These are phyloP conservation scores for Biscogniauxia sp. DNA, from an alignment of 2,329 filamentous ascomycete species.

Conservation along the genomic window DNA sequence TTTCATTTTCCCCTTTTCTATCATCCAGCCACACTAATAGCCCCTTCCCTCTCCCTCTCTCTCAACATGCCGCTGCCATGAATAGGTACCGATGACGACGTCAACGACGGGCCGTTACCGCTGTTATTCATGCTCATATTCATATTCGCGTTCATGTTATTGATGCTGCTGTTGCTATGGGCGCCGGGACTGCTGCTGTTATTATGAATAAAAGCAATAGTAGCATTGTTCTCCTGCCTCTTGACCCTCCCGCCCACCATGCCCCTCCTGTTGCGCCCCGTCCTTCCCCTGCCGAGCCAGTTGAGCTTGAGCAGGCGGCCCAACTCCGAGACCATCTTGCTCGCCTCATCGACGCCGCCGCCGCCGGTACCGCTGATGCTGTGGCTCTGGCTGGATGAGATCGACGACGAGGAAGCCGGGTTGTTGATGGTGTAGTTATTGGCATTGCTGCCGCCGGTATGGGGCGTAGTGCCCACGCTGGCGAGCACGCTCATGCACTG, in stretches of 20 bases:
- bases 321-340: conserved; percentile 77
- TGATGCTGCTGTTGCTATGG: too few relatives aligned
- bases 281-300: conserved; percentile 88
- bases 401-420: neutral
- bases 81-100: too few relatives aligned
- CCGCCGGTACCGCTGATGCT: conserved; percentile 38
- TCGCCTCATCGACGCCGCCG: conserved; percentile 70
- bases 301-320: conserved; percentile 91
- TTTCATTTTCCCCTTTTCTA: neutral
- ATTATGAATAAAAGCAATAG: too few relatives aligned
- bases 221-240: conserved; percentile 34
- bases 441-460: conserved; percentile 4
- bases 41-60: conserved; percentile 22
- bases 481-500: conserved; percentile 93
- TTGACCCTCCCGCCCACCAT: conserved; percentile 72
- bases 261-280: conserved; percentile 82
- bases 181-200: too few relatives aligned
- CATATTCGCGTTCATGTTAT: too few relatives aligned
- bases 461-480: conserved; percentile 51
- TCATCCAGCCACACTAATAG: conserved; percentile 25
- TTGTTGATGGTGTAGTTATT: neutral
- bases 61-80: conserved; percentile 1
- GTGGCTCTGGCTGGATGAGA: too few relatives aligned
- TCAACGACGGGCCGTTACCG: too few relatives aligned
- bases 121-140: too few relatives aligned